phyloP scores from a whole-genome alignment of 176 grass and related monocot species.

The Triticum dicoccoides region DNA sequence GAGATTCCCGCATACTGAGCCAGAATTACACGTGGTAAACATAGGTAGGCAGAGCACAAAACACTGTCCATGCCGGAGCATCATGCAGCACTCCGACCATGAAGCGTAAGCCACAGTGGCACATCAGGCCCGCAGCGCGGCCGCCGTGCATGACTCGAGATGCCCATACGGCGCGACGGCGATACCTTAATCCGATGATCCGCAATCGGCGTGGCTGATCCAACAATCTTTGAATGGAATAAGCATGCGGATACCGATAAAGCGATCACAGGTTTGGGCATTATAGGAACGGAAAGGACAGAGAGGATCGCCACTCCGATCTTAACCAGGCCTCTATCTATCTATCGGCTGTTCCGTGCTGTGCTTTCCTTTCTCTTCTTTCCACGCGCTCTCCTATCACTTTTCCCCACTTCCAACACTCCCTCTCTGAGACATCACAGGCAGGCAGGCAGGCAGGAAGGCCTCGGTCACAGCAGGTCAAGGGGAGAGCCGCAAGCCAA shows the following conservation, averaged over 20 bases:
- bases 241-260: neutral
- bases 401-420: conserved; percentile 55
- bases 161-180: neutral
- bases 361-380: conserved; percentile 58
- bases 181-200: neutral
- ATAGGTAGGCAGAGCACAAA: neutral
- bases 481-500: conserved; percentile 22
- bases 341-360: neutral
- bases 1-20: conserved; percentile 9
- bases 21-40: neutral
- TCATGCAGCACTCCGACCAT: neutral
- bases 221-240: conserved; percentile 30
- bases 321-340: conserved; percentile 27
- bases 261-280: conserved; percentile 32
- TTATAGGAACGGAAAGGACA: conserved; percentile 41
- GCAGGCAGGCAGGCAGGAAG: neutral
- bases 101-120: conserved; percentile 25
- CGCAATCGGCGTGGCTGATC: conserved; percentile 24
- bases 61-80: neutral
- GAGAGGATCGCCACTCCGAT: conserved; percentile 49
- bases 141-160: conserved; percentile 38
- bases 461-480: conserved; percentile 38
- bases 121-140: conserved; percentile 12
- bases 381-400: conserved; percentile 40
- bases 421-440: conserved; percentile 30